Base-by-base conservation (phyloP, 768 basidiomycete species). In the Boletus subcaerulescens region DNA sequence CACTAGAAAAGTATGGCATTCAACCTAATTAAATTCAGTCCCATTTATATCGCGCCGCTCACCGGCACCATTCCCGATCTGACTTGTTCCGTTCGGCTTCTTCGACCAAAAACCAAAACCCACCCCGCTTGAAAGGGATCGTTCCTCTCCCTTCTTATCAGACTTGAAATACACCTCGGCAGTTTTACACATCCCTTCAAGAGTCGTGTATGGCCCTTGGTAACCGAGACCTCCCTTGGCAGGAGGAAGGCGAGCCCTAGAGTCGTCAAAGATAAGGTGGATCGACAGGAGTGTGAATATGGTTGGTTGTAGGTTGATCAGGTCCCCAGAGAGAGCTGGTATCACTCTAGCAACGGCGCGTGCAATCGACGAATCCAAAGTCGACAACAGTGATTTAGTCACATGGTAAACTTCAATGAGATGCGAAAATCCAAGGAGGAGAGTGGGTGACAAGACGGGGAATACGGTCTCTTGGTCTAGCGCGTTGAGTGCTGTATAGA, bases 171-270 rank as follows among this genome's bases (percentile, higher is more conserved):
- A 72, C 55, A 82, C 83, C 18, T 77, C 75, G 15, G 71, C 74
- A 1, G 85, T 84, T 63, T 80, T 81, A 60, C 80, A 76, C n/a
- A 85, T 51, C 1, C 79, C 86, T 59, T 84, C 75, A 13, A 82
- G 51, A 11, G 83, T 84, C 4, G 79, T 85, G 74, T 82, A 86
- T 1, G 73, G 69, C 11, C 84, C 83, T 32, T 67, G 63, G 62
- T 86, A 87, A 26, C 84, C 85, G n/a, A 87, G 72, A 2, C 85
- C 85, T 5, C 85, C 85, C 53, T 83, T 71, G 44, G 71, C 66
- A 0, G 83, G 79, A 5, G 79, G 59, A 39, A 82, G 65, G 4
- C 84, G 74, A 24, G 85, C 85, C 39, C 83, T 77, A n/a, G 82
- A 81, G 62, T 87, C 85, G 44, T 86, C 83, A 50, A 85, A 84